These are phyloP conservation scores for Cryptococcus sp. DNA, from an alignment of 1,284 basidiomycete species.

Conservation along the genomic window DNA sequence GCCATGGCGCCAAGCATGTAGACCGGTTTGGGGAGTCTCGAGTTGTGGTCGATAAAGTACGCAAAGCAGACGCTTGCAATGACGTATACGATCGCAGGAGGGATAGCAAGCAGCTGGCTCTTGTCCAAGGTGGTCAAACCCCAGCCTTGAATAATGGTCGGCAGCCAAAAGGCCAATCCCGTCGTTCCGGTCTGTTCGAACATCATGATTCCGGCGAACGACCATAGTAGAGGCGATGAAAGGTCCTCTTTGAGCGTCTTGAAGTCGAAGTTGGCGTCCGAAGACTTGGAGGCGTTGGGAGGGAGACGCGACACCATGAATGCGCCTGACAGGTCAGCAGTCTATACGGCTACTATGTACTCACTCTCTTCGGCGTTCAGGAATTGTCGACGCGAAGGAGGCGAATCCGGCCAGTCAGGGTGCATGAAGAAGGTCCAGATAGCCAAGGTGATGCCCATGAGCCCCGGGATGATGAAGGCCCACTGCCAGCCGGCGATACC, in stretches of 20 bases:
- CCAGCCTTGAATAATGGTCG: conserved; percentile 15
- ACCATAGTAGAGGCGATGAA: conserved; percentile 15
- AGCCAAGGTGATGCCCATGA: conserved; percentile 17
- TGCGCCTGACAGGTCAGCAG: neutral
- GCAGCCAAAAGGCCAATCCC: conserved; percentile 31
- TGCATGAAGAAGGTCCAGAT: conserved; percentile 9
- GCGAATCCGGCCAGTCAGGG: conserved; percentile 21
- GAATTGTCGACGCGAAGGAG: conserved; percentile 23
- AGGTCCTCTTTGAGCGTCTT: conserved; percentile 16
- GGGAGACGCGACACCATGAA: conserved; percentile 29
- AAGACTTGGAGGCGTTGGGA: conserved; percentile 14
- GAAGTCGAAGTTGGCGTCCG: conserved; percentile 24
- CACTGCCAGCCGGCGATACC: conserved; percentile 26
- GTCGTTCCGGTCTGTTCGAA: conserved; percentile 11
- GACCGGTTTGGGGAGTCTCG: conserved; percentile 16
- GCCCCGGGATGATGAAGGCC: conserved; percentile 17
- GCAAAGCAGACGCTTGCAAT: conserved; percentile 12
- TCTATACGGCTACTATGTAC: neutral
- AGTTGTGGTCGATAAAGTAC: conserved; percentile 16
- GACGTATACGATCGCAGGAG: conserved; percentile 19
- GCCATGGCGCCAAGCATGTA: conserved; percentile 6
- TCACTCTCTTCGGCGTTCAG: conserved; percentile 19
- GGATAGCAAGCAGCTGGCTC: conserved; percentile 18
- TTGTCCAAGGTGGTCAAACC: conserved; percentile 13
- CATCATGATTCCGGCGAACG: conserved; percentile 11